Evolutionary conservation across 2,329 filamentous ascomycete species (phyloP).

Genomic region (Plectosphaerella plurivora): DNA sequence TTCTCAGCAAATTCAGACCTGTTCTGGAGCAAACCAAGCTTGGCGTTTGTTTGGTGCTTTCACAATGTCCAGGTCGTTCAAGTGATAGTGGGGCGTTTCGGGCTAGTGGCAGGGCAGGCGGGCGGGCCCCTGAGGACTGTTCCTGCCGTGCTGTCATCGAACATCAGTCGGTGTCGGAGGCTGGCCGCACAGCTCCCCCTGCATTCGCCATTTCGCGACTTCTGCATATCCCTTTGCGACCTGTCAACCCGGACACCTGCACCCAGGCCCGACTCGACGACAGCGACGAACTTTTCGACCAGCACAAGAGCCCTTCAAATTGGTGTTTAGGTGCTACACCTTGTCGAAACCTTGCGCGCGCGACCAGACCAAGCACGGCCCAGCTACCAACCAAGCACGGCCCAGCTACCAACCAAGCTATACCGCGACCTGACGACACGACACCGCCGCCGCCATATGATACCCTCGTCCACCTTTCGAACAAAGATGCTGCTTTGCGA

Average conservation of each 20-base stretch:
- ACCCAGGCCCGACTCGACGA: too few relatives aligned
- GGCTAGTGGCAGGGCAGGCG: not conserved
- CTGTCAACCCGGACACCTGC: too few relatives aligned
- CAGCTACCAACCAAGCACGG: not conserved
- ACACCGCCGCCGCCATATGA: constrained; percentile 1
- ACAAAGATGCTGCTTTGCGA: constrained; percentile 12
- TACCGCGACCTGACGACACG: not conserved
- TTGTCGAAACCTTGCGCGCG: not conserved
- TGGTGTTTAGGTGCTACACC: too few relatives aligned
- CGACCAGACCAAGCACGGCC: not conserved
- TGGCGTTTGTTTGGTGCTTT: too few relatives aligned
- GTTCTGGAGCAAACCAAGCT: too few relatives aligned
- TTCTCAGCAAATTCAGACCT: too few relatives aligned
- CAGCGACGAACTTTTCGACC: too few relatives aligned
- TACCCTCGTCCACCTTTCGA: not conserved
- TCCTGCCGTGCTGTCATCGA: not conserved
- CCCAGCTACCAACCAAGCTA: not conserved
- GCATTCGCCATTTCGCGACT: not conserved
- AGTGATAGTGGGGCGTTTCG: not conserved
- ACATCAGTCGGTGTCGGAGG: not conserved
- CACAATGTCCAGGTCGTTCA: too few relatives aligned
- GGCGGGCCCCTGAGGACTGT: not conserved
- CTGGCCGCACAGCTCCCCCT: not conserved
- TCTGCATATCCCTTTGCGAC: too few relatives aligned
- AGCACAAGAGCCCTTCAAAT: too few relatives aligned